Evolutionary conservation across 768 basidiomycete genomes (phyloP).

Genomic region (Pleurotus pulmonarius): DNA sequence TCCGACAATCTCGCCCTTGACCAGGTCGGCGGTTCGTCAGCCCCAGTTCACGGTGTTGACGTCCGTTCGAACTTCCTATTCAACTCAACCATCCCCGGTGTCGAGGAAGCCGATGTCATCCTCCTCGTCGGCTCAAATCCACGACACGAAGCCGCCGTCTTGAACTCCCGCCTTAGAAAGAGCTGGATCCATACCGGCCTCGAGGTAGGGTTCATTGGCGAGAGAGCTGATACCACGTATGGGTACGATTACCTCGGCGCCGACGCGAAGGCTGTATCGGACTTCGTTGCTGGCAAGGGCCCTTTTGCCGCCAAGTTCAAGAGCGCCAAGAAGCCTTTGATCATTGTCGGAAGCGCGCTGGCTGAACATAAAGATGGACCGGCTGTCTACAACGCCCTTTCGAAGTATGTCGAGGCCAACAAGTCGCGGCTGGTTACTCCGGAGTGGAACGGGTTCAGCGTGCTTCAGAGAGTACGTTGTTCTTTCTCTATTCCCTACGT

Average conservation of each 20-base stretch:
- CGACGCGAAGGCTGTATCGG: slow-evolving; percentile 68
- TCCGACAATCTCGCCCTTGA: slow-evolving; percentile 93
- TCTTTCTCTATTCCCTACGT: background rate
- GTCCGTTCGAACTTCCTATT: slow-evolving; percentile 96
- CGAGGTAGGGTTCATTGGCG: slow-evolving; percentile 87
- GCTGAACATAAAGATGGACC: slow-evolving; percentile 82
- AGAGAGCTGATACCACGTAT: slow-evolving; percentile 87
- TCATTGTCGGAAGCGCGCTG: slow-evolving; percentile 88
- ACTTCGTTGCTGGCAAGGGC: slow-evolving; percentile 76
- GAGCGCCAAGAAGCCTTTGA: slow-evolving; percentile 84
- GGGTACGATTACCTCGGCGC: slow-evolving; percentile 89
- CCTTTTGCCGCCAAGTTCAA: slow-evolving; percentile 85
- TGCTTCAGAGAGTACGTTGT: slow-evolving; percentile 85
- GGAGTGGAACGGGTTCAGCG: slow-evolving; percentile 94
- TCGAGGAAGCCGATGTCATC: slow-evolving; percentile 90
- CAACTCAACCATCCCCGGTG: slow-evolving; percentile 86
- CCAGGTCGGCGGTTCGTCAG: slow-evolving; percentile 57
- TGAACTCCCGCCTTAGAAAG: slow-evolving; percentile 96
- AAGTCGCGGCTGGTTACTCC: slow-evolving; percentile 72
- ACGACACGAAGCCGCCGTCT: slow-evolving; percentile 92
- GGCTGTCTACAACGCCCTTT: slow-evolving; percentile 70
- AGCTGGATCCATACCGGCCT: slow-evolving; percentile 86
- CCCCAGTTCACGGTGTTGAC: slow-evolving; percentile 81
- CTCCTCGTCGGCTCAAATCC: slow-evolving; percentile 96
- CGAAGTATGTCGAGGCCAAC: slow-evolving; percentile 78